Conservation (phyloP, 2,329 filamentous ascomycete species). For the Nemania diffusa region DNA sequence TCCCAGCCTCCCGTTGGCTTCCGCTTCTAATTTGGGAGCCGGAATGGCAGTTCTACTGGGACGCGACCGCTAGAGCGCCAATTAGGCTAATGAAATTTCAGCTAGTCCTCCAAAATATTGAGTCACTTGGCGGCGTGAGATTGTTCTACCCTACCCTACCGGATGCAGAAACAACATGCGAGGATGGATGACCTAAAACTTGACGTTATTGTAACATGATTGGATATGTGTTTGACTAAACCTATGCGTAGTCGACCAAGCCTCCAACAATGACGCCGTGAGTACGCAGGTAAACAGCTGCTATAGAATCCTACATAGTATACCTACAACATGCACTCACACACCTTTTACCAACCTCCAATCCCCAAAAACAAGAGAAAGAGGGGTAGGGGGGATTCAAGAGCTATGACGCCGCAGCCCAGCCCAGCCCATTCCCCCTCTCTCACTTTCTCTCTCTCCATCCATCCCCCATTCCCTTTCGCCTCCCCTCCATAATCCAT, state of each 20-base stretch:
- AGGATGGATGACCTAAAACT: background rate
- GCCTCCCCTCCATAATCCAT: constrained; percentile 13
- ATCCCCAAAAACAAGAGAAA: constrained; percentile 9
- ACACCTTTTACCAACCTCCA: constrained; percentile 5
- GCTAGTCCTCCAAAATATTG: constrained; percentile 8
- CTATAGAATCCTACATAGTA: background rate
- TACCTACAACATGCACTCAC: background rate
- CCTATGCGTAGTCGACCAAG: background rate
- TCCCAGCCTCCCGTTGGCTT: constrained; percentile 30
- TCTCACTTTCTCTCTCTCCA: background rate
- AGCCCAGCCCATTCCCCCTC: constrained; percentile 8
- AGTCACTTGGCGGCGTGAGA: constrained; percentile 6
- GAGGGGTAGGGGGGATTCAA: constrained; percentile 6
- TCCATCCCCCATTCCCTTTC: background rate
- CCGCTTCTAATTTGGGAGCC: constrained; percentile 36
- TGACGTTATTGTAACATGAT: background rate
- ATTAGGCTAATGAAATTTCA: constrained; percentile 25
- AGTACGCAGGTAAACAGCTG: too few species aligned
- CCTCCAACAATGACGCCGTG: background rate
- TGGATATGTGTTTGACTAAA: background rate
- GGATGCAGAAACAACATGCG: constrained; percentile 1
- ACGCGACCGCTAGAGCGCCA: constrained; percentile 10
- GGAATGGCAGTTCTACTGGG: constrained; percentile 27
- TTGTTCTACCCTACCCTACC: background rate
- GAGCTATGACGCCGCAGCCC: constrained; percentile 19